These are phyloP conservation scores for Yamadazyma laniorum DNA, from an alignment of 805 yeast species.

Conservation along the genomic window DNA sequence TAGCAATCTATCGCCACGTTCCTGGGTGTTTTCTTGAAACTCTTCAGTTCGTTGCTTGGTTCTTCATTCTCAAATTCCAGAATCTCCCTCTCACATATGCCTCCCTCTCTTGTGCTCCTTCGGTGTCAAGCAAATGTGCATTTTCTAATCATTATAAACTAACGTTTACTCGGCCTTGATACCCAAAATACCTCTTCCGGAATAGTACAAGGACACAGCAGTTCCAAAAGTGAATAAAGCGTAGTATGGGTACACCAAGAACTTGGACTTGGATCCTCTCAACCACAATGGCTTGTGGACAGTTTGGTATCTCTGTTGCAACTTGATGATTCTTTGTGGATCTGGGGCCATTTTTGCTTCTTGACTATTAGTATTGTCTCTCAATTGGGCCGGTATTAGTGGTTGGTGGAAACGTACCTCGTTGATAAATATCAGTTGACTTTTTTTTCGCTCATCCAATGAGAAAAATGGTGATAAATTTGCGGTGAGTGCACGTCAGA, in stretches of 20 bases:
- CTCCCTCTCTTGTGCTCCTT: too few relatives aligned
- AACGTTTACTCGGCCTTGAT: slow-evolving; percentile 50
- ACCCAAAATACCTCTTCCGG: slow-evolving; percentile 70
- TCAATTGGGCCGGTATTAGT: too few relatives aligned
- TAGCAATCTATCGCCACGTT: too few relatives aligned
- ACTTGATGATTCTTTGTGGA: slow-evolving; percentile 47
- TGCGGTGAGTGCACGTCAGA: too few relatives aligned
- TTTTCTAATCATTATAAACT: too few relatives aligned
- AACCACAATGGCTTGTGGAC: slow-evolving; percentile 44
- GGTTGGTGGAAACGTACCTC: slow-evolving; percentile 1
- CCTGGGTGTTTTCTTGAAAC: too few relatives aligned
- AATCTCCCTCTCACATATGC: too few relatives aligned
- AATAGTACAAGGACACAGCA: slow-evolving; percentile 62
- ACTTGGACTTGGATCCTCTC: slow-evolving; percentile 54
- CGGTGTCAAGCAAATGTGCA: too few relatives aligned
- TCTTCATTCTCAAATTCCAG: too few relatives aligned
- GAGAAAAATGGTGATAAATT: slow-evolving; percentile 8
- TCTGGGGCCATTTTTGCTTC: slow-evolving; percentile 29
- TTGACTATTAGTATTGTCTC: not conserved
- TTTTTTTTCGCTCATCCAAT: slow-evolving; percentile 15
- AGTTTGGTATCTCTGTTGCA: slow-evolving; percentile 45
- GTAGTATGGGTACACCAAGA: slow-evolving; percentile 74
- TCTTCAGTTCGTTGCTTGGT: too few relatives aligned
- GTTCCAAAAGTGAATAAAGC: slow-evolving; percentile 69
- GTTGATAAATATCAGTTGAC: slow-evolving; percentile 17